phyloP scores from a whole-genome alignment of 352 stramenopile species.

The Pythium brachiatum region DNA sequence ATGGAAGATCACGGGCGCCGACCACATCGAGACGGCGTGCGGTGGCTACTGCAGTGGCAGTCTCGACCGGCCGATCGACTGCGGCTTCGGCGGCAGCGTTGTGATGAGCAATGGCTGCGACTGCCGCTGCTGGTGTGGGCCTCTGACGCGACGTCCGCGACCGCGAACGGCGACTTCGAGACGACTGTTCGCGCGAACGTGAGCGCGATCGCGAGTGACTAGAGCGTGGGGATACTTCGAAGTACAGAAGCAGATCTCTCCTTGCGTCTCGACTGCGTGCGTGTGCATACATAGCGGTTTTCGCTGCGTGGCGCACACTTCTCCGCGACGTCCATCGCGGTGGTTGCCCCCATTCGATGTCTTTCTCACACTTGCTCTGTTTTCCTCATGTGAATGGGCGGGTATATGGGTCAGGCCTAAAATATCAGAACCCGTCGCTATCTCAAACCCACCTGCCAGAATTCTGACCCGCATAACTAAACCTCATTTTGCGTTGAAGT shows the following conservation, averaged over 20 bases:
- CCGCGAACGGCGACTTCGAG: conserved; percentile 10
- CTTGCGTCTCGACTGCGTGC: conserved; percentile 9
- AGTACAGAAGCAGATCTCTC: conserved; percentile 20
- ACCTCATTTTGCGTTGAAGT: too few species aligned
- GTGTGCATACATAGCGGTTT: neutral
- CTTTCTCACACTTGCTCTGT: neutral
- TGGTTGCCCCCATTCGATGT: neutral
- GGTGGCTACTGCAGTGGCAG: neutral
- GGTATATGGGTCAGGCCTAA: neutral
- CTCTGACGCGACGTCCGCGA: conserved; percentile 6
- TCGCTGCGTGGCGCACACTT: conserved; percentile 5
- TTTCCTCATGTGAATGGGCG: too few species aligned
- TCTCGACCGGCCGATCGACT: conserved; percentile 21
- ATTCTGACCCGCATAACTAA: too few species aligned
- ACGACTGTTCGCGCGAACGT: conserved; percentile 19
- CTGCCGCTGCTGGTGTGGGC: neutral
- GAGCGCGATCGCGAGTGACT: conserved; percentile 20
- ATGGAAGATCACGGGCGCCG: too few species aligned
- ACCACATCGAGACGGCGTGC: conserved; percentile 13
- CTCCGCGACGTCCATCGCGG: neutral
- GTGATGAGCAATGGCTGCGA: conserved; percentile 3
- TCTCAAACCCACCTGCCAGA: too few species aligned
- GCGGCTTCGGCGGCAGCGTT: conserved; percentile 14
- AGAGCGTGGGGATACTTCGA: conserved; percentile 18
- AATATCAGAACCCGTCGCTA: too few species aligned